These are phyloP conservation scores for Ogataea hybrid DNA, from an alignment of 1,139 yeast genomes.

Conservation along the genomic window DNA sequence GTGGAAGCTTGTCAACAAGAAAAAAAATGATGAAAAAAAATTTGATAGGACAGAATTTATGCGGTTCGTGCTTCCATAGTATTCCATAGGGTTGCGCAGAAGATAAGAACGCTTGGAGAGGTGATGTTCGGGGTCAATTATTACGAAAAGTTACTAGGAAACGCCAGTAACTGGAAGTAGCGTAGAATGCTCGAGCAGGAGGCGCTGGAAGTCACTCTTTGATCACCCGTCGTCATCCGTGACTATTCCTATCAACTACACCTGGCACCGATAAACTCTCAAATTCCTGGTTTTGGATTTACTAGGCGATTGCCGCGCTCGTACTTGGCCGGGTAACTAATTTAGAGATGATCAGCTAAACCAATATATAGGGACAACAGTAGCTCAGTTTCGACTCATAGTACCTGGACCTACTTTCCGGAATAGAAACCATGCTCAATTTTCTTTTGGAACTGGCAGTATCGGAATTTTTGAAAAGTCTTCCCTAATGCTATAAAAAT, in stretches of 20 bases:
- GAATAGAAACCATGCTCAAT: too few species aligned
- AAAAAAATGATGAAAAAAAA: conserved; percentile 6
- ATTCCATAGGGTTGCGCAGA: neutral
- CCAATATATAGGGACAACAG: neutral
- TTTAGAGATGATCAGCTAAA: neutral
- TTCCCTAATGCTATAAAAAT: neutral
- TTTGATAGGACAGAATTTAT: conserved; percentile 1
- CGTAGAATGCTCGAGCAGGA: neutral
- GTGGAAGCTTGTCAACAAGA: neutral
- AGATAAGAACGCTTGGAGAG: neutral
- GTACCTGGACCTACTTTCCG: too few species aligned
- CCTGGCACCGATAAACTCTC: conserved; percentile 5
- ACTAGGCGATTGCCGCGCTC: conserved; percentile 13
- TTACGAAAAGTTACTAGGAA: too few species aligned
- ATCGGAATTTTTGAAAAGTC: too few species aligned
- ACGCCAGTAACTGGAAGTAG: too few species aligned
- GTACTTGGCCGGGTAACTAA: conserved; percentile 7
- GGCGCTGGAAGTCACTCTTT: neutral
- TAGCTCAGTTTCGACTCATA: too few species aligned
- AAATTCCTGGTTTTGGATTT: conserved; percentile 6
- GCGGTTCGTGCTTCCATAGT: neutral
- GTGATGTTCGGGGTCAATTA: too few species aligned
- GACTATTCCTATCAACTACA: conserved; percentile 2
- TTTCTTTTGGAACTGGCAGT: too few species aligned
- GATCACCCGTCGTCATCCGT: neutral